Base-by-base conservation (phyloP, 768 basidiomycete genomes). In the Cyathus striatus region DNA sequence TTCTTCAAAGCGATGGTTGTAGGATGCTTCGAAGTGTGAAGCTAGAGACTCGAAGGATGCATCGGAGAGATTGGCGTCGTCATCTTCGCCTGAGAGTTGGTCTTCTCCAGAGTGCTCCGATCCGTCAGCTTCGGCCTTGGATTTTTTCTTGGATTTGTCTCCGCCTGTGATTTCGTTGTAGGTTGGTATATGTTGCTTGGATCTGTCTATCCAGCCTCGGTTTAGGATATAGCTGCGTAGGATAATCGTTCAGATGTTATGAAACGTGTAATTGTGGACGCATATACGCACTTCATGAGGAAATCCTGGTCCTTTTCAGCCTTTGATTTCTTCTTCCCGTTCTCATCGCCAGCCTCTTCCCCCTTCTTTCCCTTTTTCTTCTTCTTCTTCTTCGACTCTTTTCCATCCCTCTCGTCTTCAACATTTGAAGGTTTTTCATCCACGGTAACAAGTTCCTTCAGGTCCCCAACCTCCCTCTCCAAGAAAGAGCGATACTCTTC, bases 1-100 rank as follows among this genome's bases (percentile, higher is more conserved):
- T 63, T 99, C 95, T 61, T 99, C 95, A 60, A 91, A 99, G 41
- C 96, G 82, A 68, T 96, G 96, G 62, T 98, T 98, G 66, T 97
- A 99, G 13, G 87, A 88, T n/a, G 79, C 81, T 66, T 99, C 96
- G 50, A 97, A 99, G 34, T 79, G 79, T 22, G 96, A 94, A 4
- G 83, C 87, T 48, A 89, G 81, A 34, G 95, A 90, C 42, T 96
- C 92, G 52, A 96, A 96, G 23, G 64, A 65, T 6, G 61, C 40
- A 39, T 67, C 64, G 5, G 63, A 65, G 25, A 63, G 58, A n/a
- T 27, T 50, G 41, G 45, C 61, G 0, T 44, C 9, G 14, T 87
- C 76, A 25, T 83, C 80, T 5, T 86, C 84, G 7, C 84, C 57
- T 27, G 68, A 64, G 10, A 62, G 62, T 1, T 60, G 60, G 17